Evolutionary conservation across 495 filamentous ascomycete genomes (phyloP), one percentile per base, ranked within the genome.

Genomic region (Aspergillus asperescens): DNA sequence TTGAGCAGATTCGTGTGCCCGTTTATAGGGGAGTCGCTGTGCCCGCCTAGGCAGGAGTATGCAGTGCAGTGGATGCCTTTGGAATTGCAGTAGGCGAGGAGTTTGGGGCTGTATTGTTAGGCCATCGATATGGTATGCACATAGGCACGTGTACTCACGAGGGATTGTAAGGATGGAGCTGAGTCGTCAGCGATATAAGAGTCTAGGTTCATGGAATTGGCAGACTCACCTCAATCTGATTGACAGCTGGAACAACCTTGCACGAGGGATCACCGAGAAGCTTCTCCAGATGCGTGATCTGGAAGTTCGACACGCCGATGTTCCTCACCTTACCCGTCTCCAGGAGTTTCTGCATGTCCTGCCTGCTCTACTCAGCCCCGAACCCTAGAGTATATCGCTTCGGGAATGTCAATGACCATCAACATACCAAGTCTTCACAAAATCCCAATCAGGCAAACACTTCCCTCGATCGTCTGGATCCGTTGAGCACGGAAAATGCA

Each of bases 221-320:
- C 3, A 25, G 7, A 37, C 18, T 4, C 27, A 46, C 50, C 23
- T 53, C 50, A 23, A 53, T 46, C 24, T 53, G 50, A 29, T 53
- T 53, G 1, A 53, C 41, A 1, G 50, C 41, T 0, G 50, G 50
- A 16, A 52, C 29, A 16, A 52, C 29, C 20, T 44, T 52, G 28
- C 49, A 52, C 1, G 49, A 52, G 3, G 49, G 39, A 24, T 52
- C 49, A 35, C 37, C 34, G n/a, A 43, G 28, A n/a, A 52, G 49
- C 23, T n/a, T 43, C 40, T 52, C 49, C 12, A 52, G 28, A 28
- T 52, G 38, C 10, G 16, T 32, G 27, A 53, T 46, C 40, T 45
- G 28, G 50, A 53, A 53, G 20, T 53, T 53, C 5, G 40, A 45
- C 6, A 53, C 50, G 18, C 50, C 50, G 31, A 53, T 45, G 12